Evolutionary conservation across 2,329 filamentous ascomycete species (phyloP), one percentile per base, ranked within the genome.

Genomic region (Chaetomium olivaceum): DNA sequence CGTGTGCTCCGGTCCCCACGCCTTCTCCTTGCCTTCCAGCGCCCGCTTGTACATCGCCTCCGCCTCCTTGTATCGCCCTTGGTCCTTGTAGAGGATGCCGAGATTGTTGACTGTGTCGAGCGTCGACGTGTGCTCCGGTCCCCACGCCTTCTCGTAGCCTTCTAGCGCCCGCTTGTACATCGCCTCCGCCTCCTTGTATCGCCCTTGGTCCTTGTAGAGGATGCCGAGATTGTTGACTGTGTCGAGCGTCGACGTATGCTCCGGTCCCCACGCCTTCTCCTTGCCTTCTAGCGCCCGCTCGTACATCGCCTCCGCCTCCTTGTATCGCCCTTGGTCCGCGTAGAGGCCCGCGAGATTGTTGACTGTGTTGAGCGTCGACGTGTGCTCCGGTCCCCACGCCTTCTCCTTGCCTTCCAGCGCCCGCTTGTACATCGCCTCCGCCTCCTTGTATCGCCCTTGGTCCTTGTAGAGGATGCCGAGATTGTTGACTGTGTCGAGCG

Each of bases 401-500:
- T 55, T 33, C 25, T 31, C 27, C 12, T 33, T 9, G 27, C 51
- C 51, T 55, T 55, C 29, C n/a, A 55, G 27, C 51, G 51, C 21
- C 27, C 51, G 51, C 23, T 54, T 21, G 55, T 58, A 58, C 33
- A 58, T 43, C 4, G 31, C 55, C 31, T 39, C 55, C 1, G 55
- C 55, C 16, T 58, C 55, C 4, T n/a, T 58, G 12, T 33, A 23
- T n/a, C 55, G 55, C 14, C 31, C 31, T 31, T 66, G 59, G 33
- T 62, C 29, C 1, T 3, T 25, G 25, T 66, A 66, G 58, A 62
- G 39, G 39, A 7, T 43, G 27, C 54, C 60, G 16, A 63, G 33
- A 33, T 66, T 62, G 56, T 62, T n/a, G 48, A 62, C 55, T 29
- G 39, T 59, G 29, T 54, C 4, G 16, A 66, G 63, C 27, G 63